A percentile compares a stretch with the other conserved stretches of the same genome.
Evolutionary conservation across 2,329 filamentous ascomycete species (phyloP).

Genomic region (Stromatinia cepivora): DNA sequence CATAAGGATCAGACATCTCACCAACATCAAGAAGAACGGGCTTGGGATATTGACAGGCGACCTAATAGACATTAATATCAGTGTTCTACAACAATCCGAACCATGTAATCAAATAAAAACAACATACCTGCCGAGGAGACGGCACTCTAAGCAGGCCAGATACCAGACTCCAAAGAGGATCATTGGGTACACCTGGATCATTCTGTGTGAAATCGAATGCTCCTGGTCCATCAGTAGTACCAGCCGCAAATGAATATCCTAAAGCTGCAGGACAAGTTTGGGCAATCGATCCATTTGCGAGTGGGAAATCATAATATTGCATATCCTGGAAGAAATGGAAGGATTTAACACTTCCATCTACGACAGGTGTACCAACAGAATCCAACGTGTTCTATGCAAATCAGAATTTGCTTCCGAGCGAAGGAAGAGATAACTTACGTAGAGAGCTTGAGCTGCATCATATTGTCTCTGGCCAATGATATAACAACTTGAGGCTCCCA

Average conservation of each 20-base stretch:
- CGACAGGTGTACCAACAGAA: conserved; percentile 47
- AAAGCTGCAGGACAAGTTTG: conserved; percentile 82
- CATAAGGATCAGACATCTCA: conserved; percentile 70
- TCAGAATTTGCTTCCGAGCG: background rate
- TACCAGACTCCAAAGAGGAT: conserved; percentile 72
- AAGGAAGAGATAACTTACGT: conserved; percentile 44
- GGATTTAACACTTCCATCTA: conserved; percentile 68
- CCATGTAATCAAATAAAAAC: background rate
- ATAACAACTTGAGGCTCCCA: conserved; percentile 71
- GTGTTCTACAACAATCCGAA: background rate
- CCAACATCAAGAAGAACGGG: conserved; percentile 86
- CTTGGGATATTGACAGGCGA: conserved; percentile 66
- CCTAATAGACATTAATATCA: background rate
- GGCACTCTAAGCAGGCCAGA: conserved; percentile 70
- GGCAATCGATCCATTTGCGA: conserved; percentile 69
- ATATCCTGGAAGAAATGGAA: conserved; percentile 87
- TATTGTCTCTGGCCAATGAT: conserved; percentile 74
- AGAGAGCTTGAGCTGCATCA: conserved; percentile 57
- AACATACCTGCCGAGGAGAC: conserved; percentile 47
- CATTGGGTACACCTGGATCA: conserved; percentile 65
- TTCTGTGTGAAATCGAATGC: conserved; percentile 92
- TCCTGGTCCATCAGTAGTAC: conserved; percentile 87
- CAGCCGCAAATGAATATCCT: conserved; percentile 88
- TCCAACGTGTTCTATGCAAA: conserved; percentile 35
- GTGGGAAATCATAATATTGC: conserved; percentile 69